Conservation (phyloP, 495 filamentous ascomycete genomes). For the Podospora sp. region DNA sequence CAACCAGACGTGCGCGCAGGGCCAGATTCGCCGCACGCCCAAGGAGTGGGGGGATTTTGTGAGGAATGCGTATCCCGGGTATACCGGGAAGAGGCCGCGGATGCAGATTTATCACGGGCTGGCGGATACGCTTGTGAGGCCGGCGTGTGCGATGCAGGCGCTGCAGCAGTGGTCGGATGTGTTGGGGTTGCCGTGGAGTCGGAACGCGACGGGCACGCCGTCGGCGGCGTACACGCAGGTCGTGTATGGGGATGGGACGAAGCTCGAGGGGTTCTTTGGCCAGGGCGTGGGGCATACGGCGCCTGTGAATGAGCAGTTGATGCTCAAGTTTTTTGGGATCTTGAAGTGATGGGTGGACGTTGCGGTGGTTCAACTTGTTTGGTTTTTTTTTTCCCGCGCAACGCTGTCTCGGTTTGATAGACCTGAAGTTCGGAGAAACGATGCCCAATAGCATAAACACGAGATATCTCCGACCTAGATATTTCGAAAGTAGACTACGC, state of each 20-base stretch:
- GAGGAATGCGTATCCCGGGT: slow-evolving; percentile 11
- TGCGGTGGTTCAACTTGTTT: too few relatives aligned
- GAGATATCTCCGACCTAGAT: too few relatives aligned
- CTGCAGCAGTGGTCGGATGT: slow-evolving; percentile 12
- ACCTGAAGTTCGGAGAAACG: too few relatives aligned
- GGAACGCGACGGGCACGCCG: slow-evolving; percentile 9
- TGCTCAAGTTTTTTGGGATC: slow-evolving; percentile 13
- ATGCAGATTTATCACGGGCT: slow-evolving; percentile 12
- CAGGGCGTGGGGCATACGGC: slow-evolving; percentile 12
- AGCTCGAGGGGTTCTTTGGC: slow-evolving; percentile 6
- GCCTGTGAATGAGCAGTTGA: slow-evolving; percentile 12
- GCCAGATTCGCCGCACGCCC: slow-evolving; percentile 4
- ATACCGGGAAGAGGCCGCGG: neutral
- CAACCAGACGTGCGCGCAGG: slow-evolving; percentile 10
- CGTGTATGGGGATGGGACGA: slow-evolving; percentile 8
- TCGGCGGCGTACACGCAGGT: slow-evolving; percentile 11
- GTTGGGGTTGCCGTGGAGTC: neutral
- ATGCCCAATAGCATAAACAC: too few relatives aligned
- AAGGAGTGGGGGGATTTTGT: slow-evolving; percentile 12
- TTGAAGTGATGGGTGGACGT: slow-evolving; percentile 4
- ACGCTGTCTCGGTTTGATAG: too few relatives aligned
- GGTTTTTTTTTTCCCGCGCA: too few relatives aligned
- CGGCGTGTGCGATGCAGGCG: slow-evolving; percentile 10
- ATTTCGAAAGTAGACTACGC: too few relatives aligned
- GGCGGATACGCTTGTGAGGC: slow-evolving; percentile 6